Evolutionary conservation across 345 rosid genomes (phyloP), one percentile per base, ranked within the genome.

Genomic region (Streptanthus diversifolius): DNA sequence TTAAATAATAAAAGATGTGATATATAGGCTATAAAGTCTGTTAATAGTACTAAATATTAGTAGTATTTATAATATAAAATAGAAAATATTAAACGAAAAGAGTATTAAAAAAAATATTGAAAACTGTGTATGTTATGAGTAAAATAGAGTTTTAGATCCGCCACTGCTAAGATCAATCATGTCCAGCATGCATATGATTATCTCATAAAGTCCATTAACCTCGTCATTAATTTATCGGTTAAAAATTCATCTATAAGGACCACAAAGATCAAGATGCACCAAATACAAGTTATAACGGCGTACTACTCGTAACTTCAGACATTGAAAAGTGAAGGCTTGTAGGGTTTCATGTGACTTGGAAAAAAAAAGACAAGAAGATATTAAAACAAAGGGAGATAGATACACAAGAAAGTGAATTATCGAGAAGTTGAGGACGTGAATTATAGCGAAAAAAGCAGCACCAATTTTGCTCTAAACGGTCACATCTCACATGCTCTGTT

Each of bases 401-500:
- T 51, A 75, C 79, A 74, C 78, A 74, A 74, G 78, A 74, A 74
- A 74, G 78, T 66, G 44, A 4, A 53, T 47, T 68, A 29, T 1
- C 61, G 70, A 52, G 64, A 68, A 74, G 78, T 67, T 59, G 74
- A 68, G 79, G 69, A 22, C 79, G 79, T 75, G 79, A 75, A 53
- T 61, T 61, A 11, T 74, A 59, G 6, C 41, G 29, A 41, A 29
- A 60, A 75, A 68, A 68, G 79, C 30, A 52, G 64, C 47, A 75
- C 33, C 79, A 75, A 75, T 60, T 60, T 75, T 75, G 74, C 79
- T 15, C 74, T 41, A 32, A 35, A 29, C 74, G 27, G 79, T 68
- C 79, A 75, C 79, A 75, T 75, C 79, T 75, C 79, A 75, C 79
- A 75, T 75, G 79, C 79, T 75, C 74, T 75, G 2, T 54, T 62